Evolutionary conservation across 1,284 basidiomycete species (phyloP).

Genomic region (Sanghuangporus sanghuang): DNA sequence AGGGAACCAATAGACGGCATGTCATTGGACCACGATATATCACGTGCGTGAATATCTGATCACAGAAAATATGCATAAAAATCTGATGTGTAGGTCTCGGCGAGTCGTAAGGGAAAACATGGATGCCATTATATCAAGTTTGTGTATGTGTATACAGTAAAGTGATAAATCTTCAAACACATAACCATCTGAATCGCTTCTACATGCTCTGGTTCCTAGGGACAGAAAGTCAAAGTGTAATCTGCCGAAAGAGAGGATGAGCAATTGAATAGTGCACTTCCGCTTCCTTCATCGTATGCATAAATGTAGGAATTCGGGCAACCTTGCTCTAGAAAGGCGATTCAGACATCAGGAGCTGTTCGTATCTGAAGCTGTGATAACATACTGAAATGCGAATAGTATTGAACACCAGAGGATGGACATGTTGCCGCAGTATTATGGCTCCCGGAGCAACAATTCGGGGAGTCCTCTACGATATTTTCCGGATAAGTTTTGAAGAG

Average conservation of each 20-base stretch:
- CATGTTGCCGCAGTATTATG: constrained; percentile 45
- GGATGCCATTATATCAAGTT: too few species aligned
- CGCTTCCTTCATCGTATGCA: constrained; percentile 49
- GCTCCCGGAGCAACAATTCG: constrained; percentile 51
- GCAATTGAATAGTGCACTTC: constrained; percentile 49
- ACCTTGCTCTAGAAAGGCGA: constrained; percentile 29
- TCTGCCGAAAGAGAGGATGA: constrained; percentile 36
- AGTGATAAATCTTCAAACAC: too few species aligned
- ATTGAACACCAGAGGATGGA: constrained; percentile 43
- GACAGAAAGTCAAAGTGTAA: constrained; percentile 56
- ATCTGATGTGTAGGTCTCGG: too few species aligned
- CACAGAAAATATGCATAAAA: too few species aligned
- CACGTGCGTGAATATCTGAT: too few species aligned
- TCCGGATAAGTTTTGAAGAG: neutral
- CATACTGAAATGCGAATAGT: constrained; percentile 51
- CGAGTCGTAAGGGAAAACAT: too few species aligned
- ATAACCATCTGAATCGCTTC: too few species aligned
- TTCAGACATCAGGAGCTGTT: neutral
- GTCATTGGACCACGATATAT: too few species aligned
- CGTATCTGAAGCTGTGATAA: neutral
- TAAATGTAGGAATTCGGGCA: constrained; percentile 55
- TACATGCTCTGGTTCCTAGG: constrained; percentile 19
- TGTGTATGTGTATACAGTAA: too few species aligned
- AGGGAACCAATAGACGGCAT: too few species aligned
- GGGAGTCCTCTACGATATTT: constrained; percentile 25